These are phyloP conservation scores for Breynia disticha DNA, from an alignment of 441 rosid species.

Conservation along the genomic window DNA sequence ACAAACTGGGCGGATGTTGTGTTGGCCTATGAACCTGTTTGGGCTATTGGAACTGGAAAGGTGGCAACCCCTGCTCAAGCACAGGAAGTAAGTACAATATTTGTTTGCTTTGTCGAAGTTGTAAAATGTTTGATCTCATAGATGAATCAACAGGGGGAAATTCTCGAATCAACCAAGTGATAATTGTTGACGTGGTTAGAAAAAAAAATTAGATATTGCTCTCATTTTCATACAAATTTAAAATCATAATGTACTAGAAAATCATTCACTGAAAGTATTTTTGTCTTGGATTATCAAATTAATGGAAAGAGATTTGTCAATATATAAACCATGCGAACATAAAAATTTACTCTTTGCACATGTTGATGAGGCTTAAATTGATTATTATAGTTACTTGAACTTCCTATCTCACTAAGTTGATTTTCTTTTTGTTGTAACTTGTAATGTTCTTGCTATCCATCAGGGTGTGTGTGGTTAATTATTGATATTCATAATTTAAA, in stretches of 20 bases:
- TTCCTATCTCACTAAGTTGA: not conserved
- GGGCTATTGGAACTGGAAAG: slow-evolving; percentile 80
- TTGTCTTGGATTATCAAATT: no score
- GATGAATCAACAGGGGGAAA: not conserved
- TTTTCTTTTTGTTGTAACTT: not conserved
- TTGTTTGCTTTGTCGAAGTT: not conserved
- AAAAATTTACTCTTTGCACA: no score
- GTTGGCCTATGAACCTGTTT: slow-evolving; percentile 65
- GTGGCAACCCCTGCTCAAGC: slow-evolving; percentile 76
- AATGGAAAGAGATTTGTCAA: no score
- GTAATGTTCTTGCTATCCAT: not conserved
- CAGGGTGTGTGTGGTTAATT: no score
- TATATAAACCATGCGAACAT: no score
- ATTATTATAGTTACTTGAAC: not conserved
- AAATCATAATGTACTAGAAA: no score
- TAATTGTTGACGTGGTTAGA: not conserved
- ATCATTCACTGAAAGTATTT: no score
- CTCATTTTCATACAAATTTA: no score
- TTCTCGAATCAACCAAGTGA: not conserved
- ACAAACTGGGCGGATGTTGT: slow-evolving; percentile 52
- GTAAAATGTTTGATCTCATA: not conserved
- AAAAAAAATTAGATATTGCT: no score
- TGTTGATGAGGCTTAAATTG: not conserved
- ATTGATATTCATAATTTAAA: no score
- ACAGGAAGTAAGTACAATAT: slow-evolving; percentile 46